Percentiles rank a stretch among this genome's conserved stretches.
Conservation (phyloP, 2,329 filamentous ascomycete species). For the Geoglossum cookeanum region DNA sequence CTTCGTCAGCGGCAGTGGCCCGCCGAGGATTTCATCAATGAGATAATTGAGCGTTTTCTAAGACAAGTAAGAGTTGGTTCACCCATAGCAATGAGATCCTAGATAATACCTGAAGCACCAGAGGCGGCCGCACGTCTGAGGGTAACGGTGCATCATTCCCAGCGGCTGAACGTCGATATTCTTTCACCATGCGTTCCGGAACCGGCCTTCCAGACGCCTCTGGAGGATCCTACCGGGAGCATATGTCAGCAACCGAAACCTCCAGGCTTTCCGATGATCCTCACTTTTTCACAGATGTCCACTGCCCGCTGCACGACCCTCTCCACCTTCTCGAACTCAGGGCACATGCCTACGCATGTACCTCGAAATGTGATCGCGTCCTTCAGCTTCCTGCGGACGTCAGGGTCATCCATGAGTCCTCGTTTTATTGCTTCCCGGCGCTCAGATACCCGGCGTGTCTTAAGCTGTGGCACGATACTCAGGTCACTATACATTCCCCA, state of each 20-base stretch:
- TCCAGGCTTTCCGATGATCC: neutral
- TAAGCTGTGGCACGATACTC: slow-evolving; percentile 19
- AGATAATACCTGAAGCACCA: slow-evolving; percentile 27
- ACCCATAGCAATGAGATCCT: neutral
- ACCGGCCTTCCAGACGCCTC: slow-evolving; percentile 21
- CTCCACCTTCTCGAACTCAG: slow-evolving; percentile 41
- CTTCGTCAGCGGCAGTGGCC: slow-evolving; percentile 28
- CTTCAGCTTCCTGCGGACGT: slow-evolving; percentile 37
- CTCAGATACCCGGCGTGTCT: slow-evolving; percentile 29
- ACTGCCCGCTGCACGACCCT: slow-evolving; percentile 43
- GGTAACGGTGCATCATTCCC: slow-evolving; percentile 43
- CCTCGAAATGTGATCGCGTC: slow-evolving; percentile 43
- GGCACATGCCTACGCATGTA: slow-evolving; percentile 44
- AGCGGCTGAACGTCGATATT: slow-evolving; percentile 41
- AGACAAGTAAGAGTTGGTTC: neutral
- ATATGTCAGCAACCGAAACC: slow-evolving; percentile 24
- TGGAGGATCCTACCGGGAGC: slow-evolving; percentile 33
- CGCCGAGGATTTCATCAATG: slow-evolving; percentile 31
- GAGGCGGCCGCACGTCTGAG: slow-evolving; percentile 41
- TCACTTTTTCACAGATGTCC: slow-evolving; percentile 40
- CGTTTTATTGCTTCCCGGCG: slow-evolving; percentile 31
- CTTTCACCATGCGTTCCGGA: slow-evolving; percentile 41
- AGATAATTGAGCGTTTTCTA: slow-evolving; percentile 27
- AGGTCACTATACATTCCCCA: neutral
- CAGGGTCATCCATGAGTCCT: slow-evolving; percentile 37